These are phyloP conservation scores for Tolypocladium cylindrosporum DNA, from an alignment of 2,329 filamentous ascomycete species.

Conservation along the genomic window DNA sequence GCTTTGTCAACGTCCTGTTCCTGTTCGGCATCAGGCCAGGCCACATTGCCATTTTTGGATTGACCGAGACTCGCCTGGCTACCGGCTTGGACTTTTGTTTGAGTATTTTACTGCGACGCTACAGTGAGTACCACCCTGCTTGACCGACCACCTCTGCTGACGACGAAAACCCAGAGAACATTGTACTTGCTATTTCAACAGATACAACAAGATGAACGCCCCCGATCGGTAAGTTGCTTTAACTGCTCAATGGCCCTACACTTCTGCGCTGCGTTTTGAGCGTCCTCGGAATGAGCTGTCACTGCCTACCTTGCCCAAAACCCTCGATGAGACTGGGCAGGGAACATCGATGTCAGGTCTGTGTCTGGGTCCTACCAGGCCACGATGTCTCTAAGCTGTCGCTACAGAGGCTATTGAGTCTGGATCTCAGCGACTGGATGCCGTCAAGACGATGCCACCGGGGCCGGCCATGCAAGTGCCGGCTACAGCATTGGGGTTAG, in stretches of 20 bases:
- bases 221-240: slow-evolving; percentile 39
- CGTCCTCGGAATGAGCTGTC: neutral
- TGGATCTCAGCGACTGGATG: neutral
- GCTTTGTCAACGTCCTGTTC: neutral
- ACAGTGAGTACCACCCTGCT: neutral
- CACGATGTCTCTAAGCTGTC: neutral
- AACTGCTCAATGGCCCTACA: neutral
- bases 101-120: neutral
- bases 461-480: neutral
- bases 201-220: slow-evolving; percentile 37
- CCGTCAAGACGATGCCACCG: neutral
- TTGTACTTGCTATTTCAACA: neutral
- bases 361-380: neutral
- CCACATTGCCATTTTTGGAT: neutral
- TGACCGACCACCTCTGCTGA: neutral
- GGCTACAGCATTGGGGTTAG: neutral
- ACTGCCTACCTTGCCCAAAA: neutral
- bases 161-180: neutral
- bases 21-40: neutral
- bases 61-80: neutral
- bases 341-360: neutral
- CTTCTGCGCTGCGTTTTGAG: neutral
- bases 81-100: neutral
- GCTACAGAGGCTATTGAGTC: neutral
- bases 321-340: neutral